These are phyloP conservation scores for Phytophthora megakarya DNA, from an alignment of 352 stramenopile genomes.

Conservation along the genomic window DNA sequence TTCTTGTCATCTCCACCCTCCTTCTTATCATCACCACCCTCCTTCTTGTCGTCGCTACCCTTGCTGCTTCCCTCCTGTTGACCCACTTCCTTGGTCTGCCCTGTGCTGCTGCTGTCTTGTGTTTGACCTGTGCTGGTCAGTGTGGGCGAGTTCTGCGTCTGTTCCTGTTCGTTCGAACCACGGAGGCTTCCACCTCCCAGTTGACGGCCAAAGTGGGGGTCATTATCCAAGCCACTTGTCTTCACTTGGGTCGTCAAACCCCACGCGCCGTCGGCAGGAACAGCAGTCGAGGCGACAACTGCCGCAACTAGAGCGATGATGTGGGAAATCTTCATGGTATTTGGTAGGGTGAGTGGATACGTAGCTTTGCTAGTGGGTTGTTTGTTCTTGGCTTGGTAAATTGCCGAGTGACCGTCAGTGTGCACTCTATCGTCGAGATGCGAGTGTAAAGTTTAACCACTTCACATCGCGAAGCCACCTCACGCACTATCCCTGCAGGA, in stretches of 20 bases:
- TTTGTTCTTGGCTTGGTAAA: constrained; percentile 11
- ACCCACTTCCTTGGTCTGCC: constrained; percentile 1
- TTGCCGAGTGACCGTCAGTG: constrained; percentile 19
- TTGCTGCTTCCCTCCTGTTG: constrained; percentile 1
- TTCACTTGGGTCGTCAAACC: constrained; percentile 7
- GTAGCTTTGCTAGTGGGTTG: background rate
- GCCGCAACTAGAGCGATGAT: constrained; percentile 30
- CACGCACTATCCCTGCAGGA: background rate
- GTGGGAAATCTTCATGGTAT: constrained; percentile 36
- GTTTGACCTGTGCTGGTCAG: background rate
- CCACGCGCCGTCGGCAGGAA: constrained; percentile 14
- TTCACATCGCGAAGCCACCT: background rate
- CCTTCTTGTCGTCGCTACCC: background rate
- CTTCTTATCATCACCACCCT: constrained; percentile 3
- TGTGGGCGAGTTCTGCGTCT: constrained; percentile 10
- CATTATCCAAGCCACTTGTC: background rate
- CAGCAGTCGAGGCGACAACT: constrained; percentile 16
- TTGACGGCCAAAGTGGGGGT: constrained; percentile 7
- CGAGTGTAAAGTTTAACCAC: background rate
- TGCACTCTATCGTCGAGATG: background rate
- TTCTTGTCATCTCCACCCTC: background rate
- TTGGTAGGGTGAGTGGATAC: constrained; percentile 6
- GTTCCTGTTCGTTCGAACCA: constrained; percentile 15
- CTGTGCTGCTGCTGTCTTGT: constrained; percentile 7
- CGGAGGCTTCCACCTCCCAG: constrained; percentile 26